phyloP scores from a whole-genome alignment of 805 yeast genomes.

The Yamadazyma philogaea region DNA sequence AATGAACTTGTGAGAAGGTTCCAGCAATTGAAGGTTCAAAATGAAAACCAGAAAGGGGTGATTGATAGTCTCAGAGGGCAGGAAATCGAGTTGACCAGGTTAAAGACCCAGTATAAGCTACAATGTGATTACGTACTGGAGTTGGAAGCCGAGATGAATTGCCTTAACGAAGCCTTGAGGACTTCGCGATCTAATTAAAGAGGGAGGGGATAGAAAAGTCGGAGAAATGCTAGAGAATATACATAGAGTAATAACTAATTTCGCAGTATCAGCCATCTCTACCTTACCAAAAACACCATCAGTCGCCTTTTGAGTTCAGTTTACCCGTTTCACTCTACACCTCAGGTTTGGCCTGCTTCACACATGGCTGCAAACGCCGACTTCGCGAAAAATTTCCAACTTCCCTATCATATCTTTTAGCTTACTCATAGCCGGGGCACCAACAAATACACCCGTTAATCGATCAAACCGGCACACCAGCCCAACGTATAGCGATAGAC shows the following conservation, averaged over 20 bases:
- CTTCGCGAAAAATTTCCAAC: background rate
- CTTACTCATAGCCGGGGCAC: background rate
- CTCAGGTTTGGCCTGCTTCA: no score
- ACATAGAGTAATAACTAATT: background rate
- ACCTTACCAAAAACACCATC: no score
- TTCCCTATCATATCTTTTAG: background rate
- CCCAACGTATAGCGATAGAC: background rate
- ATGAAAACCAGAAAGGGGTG: background rate
- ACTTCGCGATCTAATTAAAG: constrained; percentile 1
- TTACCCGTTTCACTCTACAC: no score
- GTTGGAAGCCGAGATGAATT: constrained; percentile 5
- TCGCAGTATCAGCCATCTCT: no score
- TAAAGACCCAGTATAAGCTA: constrained; percentile 4
- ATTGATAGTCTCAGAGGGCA: constrained; percentile 3
- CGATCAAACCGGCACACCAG: background rate
- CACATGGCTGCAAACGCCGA: background rate
- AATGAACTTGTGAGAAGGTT: constrained; percentile 4
- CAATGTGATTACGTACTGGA: constrained; percentile 8
- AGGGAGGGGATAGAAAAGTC: constrained; percentile 5
- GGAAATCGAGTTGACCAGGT: constrained; percentile 7
- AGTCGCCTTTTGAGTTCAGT: no score
- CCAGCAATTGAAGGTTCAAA: constrained; percentile 2
- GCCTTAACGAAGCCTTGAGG: constrained; percentile 1
- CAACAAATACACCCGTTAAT: background rate
- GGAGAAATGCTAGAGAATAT: background rate